phyloP scores from a whole-genome alignment of 192 early-diverging fungal genomes.

The Gonapodya sp. region DNA sequence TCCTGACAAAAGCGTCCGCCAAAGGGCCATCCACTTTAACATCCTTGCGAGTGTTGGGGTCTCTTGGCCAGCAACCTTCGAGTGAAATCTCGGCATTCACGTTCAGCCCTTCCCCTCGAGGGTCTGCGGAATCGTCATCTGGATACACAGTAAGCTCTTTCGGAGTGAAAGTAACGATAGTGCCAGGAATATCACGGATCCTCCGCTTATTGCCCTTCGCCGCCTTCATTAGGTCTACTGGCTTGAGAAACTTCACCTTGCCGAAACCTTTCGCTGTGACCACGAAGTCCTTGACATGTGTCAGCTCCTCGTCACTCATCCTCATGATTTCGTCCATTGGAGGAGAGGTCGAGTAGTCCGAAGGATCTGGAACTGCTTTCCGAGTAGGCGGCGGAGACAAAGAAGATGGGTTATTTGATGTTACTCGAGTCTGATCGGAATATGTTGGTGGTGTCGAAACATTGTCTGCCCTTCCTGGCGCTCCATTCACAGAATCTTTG shows the following conservation, averaged over 20 bases:
- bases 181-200: conserved; percentile 59
- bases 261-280: conserved; percentile 63
- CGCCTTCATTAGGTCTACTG: conserved; percentile 69
- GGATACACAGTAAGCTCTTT: conserved; percentile 73
- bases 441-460: background rate
- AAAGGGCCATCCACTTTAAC: conserved; percentile 41
- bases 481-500: conserved; percentile 11
- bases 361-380: background rate
- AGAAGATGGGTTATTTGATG: background rate
- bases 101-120: conserved; percentile 78
- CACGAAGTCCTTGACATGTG: conserved; percentile 60
- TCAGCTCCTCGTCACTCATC: conserved; percentile 59
- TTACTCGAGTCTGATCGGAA: background rate
- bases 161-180: conserved; percentile 62
- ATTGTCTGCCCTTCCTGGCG: background rate
- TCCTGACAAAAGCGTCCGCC: background rate
- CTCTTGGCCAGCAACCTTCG: conserved; percentile 72
- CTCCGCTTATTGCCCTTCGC: conserved; percentile 37
- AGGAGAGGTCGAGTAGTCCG: conserved; percentile 67
- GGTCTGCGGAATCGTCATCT: conserved; percentile 65
- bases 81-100: conserved; percentile 72
- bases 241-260: conserved; percentile 60
- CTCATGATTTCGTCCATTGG: conserved; percentile 56
- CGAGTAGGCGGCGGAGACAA: background rate
- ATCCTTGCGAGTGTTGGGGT: conserved; percentile 60